Base-by-base conservation (phyloP, 192 early-diverging fungal species). In the Ambispora gerdemannii region DNA sequence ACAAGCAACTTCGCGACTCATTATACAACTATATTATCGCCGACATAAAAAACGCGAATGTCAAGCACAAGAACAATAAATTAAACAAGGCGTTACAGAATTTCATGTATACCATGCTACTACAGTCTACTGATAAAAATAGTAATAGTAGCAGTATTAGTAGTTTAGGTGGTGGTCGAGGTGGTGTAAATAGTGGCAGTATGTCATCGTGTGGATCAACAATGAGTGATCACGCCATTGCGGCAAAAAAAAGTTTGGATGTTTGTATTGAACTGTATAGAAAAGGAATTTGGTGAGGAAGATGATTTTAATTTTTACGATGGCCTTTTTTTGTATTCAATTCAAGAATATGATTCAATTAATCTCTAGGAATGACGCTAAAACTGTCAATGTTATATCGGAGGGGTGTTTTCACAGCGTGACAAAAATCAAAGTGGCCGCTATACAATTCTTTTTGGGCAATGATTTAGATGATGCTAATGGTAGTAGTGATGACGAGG, bases 51-150 rank as follows among this genome's bases (percentile, higher is more conserved):
- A 88, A 85, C 60, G 86, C 93, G 51, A 99, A 98, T 81, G 84
- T 82, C 32, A 95, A 95, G 75, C 83, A 87, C 30, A 95, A 94
- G 78, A 97, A 99, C 85, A 95, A 97, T 87, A 93, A 92, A 77
- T 82, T 99, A 56, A 99, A 99, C 89, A 98, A 96, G 76, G 88
- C 91, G 20, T 82, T 99, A 50, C 97, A 98, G 81, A 92, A 91
- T 63, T 97, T 92, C 72, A 98, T 99, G 96, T 99, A 95, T 78
- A 96, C 89, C 58, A 95, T 99, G 88, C n/a, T n/a, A n/a, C 80
- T 97, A 22, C 90, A 87, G 49, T 82, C 84, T 38, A 84, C 88
- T 15, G 86, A 87, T 49, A 78, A 84, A 1, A 84, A 85, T 38
- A 87, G 85, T 73, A 84, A 81, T 71, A 74, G 78, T 34, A 59